Conservation (phyloP, 163 green algal genomes). For the Trebouxiophyceae sp. region DNA sequence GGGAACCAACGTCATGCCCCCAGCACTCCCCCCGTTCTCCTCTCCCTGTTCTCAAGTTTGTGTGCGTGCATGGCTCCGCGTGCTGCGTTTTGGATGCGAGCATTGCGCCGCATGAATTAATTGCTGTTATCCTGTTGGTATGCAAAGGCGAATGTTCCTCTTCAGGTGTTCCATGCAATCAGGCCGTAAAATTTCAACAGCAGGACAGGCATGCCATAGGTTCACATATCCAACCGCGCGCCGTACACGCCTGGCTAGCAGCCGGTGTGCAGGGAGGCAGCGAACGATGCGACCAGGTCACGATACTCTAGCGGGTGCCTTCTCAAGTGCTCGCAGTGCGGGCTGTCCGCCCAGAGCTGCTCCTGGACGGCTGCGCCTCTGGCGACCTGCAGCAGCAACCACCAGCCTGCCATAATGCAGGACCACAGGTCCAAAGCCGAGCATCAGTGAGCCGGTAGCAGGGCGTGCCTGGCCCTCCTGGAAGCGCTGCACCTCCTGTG, state of each 20-base stretch:
- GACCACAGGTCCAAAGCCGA: not conserved
- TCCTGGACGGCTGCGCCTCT: constrained; percentile 25
- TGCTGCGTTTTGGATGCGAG: too few relatives aligned
- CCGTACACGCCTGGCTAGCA: too few relatives aligned
- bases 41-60: too few relatives aligned
- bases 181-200: too few relatives aligned
- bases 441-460: too few relatives aligned
- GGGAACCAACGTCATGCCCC: too few relatives aligned
- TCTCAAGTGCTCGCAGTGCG: constrained; percentile 48
- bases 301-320: constrained; percentile 32
- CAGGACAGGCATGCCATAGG: not conserved
- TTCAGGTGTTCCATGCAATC: too few relatives aligned
- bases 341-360: constrained; percentile 31
- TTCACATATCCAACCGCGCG: not conserved
- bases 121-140: too few relatives aligned
- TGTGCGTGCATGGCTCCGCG: too few relatives aligned
- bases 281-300: constrained; percentile 3
- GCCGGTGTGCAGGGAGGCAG: not conserved
- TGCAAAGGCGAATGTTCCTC: not conserved
- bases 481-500: constrained; percentile 44
- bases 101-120: too few relatives aligned
- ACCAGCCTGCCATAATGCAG: not conserved
- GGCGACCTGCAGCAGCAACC: constrained; percentile 14
- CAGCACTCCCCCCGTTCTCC: too few relatives aligned
- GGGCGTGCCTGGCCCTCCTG: constrained; percentile 41